phyloP scores from a whole-genome alignment of 192 early-diverging fungal species.

The Backusella psychrophila region DNA sequence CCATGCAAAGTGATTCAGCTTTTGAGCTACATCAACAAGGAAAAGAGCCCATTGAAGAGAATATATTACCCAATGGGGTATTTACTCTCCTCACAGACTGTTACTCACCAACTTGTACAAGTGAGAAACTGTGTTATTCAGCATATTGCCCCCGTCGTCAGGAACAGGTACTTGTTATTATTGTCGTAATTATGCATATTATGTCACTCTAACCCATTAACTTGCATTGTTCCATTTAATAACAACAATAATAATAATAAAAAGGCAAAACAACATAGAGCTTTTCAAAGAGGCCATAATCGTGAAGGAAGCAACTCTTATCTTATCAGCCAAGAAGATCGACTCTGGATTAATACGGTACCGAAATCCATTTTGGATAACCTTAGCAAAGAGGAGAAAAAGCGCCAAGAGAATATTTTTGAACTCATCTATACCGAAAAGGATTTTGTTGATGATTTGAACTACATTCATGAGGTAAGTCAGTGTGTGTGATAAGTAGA shows the following conservation, averaged over 20 bases:
- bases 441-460: constrained; percentile 89
- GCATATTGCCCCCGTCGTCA: constrained; percentile 79
- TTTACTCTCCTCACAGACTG: constrained; percentile 89
- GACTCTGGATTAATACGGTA: constrained; percentile 83
- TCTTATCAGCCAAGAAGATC: constrained; percentile 52
- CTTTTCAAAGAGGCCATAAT: neutral
- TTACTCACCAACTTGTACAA: constrained; percentile 90
- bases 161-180: constrained; percentile 47
- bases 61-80: constrained; percentile 71
- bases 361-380: constrained; percentile 71
- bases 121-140: constrained; percentile 84
- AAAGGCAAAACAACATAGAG: constrained; percentile 6
- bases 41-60: constrained; percentile 17
- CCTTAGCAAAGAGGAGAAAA: constrained; percentile 71
- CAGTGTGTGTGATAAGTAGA: neutral
- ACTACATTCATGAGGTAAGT: constrained; percentile 69
- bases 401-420: constrained; percentile 91
- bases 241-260: neutral
- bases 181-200: neutral
- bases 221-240: neutral
- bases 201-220: neutral
- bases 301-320: constrained; percentile 11
- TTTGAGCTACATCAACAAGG: neutral
- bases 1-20: neutral
- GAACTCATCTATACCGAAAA: constrained; percentile 91